A percentile compares a stretch with the other conserved stretches of the same genome.
Evolutionary conservation across 1,284 basidiomycete species (phyloP).

Genomic region (Rhodotorula sp.): DNA sequence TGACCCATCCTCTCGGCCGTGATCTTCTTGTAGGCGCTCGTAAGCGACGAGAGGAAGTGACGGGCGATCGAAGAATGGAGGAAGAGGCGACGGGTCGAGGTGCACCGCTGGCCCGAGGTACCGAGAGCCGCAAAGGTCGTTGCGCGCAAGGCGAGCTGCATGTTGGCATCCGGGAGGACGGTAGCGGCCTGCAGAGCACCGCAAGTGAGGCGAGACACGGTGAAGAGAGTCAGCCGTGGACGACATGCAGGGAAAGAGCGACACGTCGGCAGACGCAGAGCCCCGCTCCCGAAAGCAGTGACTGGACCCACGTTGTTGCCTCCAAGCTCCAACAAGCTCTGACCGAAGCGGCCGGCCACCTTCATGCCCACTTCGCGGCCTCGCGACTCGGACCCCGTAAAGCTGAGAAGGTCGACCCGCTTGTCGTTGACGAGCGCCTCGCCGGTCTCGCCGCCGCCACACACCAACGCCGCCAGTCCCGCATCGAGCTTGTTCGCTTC

Average conservation of each 20-base stretch:
- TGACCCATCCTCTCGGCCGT: slow-evolving; percentile 66
- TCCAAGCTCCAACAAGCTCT: slow-evolving; percentile 76
- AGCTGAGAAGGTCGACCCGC: slow-evolving; percentile 71
- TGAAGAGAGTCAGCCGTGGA: not conserved
- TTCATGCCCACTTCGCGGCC: slow-evolving; percentile 77
- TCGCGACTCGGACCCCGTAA: slow-evolving; percentile 87
- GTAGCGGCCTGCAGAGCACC: slow-evolving; percentile 61
- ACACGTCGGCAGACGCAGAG: too few species aligned
- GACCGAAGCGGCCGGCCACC: slow-evolving; percentile 77
- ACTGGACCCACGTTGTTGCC: slow-evolving; percentile 67
- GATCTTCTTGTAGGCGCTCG: slow-evolving; percentile 63
- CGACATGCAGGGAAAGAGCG: not conserved
- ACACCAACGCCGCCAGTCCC: slow-evolving; percentile 76
- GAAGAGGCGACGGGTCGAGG: slow-evolving; percentile 84
- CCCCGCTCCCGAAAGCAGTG: too few species aligned
- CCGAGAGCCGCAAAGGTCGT: slow-evolving; percentile 93
- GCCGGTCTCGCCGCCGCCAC: slow-evolving; percentile 77
- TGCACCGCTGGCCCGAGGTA: slow-evolving; percentile 92
- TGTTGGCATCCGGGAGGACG: slow-evolving; percentile 88
- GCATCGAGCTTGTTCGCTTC: slow-evolving; percentile 78
- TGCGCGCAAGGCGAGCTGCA: slow-evolving; percentile 78
- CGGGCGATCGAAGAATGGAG: slow-evolving; percentile 76
- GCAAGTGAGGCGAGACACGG: too few species aligned
- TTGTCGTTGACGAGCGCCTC: slow-evolving; percentile 70
- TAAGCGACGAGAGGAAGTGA: slow-evolving; percentile 70